Evolutionary conservation across 2,329 filamentous ascomycete genomes (phyloP).

Genomic region (Emergomyces africanus): DNA sequence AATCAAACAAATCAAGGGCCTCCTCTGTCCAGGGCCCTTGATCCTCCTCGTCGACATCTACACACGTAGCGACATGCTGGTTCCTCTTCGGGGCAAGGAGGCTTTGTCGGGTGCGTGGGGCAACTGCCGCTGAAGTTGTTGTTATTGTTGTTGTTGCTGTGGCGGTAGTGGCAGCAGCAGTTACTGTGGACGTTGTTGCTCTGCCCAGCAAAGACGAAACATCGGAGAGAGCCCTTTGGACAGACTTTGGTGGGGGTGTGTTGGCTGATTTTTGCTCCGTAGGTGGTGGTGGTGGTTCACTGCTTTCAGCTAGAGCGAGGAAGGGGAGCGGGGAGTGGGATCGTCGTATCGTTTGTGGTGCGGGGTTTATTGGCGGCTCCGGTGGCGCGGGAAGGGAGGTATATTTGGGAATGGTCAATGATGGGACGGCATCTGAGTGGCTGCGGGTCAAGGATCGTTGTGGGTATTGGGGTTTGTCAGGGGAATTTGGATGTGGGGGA

Average conservation of each 20-base stretch:
- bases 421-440: not conserved
- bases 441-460: not conserved
- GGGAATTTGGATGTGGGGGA: not conserved
- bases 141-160: no score
- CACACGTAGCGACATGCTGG: slow-evolving; percentile 1
- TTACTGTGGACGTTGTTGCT: not conserved
- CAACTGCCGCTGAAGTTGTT: slow-evolving; percentile 3
- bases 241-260: slow-evolving; percentile 5
- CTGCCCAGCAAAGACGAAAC: slow-evolving; percentile 16
- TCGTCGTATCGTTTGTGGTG: not conserved
- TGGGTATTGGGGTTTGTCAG: not conserved
- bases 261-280: not conserved
- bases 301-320: not conserved
- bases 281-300: not conserved
- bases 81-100: slow-evolving; percentile 1
- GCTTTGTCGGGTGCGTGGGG: not conserved
- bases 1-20: slow-evolving; percentile 31
- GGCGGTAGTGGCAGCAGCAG: no score
- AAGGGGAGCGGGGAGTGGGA: not conserved
- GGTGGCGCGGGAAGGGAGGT: not conserved
- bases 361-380: not conserved
- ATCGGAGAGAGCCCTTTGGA: slow-evolving; percentile 26
- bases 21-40: slow-evolving; percentile 31
- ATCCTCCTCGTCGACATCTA: slow-evolving; percentile 15
- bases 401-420: not conserved